A percentile compares a stretch with the other conserved stretches of the same genome.
Evolutionary conservation across 352 stramenopile genomes (phyloP).

Genomic region (Phytophthora syringae): DNA sequence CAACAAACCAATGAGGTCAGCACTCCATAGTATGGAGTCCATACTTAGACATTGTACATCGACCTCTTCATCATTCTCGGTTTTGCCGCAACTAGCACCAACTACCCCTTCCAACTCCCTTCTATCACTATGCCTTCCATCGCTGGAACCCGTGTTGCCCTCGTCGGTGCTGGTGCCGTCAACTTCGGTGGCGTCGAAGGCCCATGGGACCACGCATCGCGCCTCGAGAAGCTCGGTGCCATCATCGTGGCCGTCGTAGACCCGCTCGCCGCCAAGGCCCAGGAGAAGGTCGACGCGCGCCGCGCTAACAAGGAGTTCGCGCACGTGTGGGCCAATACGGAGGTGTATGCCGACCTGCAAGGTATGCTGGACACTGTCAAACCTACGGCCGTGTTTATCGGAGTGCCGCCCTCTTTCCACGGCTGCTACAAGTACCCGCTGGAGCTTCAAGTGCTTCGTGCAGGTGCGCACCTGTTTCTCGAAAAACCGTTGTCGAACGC

Average conservation of each 20-base stretch:
- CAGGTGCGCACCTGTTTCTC: constrained; percentile 41
- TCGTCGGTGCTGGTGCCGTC: constrained; percentile 43
- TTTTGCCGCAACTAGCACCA: constrained; percentile 14
- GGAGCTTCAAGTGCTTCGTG: constrained; percentile 38
- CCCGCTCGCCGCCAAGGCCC: constrained; percentile 35
- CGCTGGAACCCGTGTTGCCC: constrained; percentile 36
- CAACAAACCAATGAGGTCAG: no score
- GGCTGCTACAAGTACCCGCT: constrained; percentile 47
- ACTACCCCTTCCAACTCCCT: not conserved
- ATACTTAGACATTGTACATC: no score
- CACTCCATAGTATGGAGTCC: no score
- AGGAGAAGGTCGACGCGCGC: constrained; percentile 30
- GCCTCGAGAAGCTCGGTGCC: constrained; percentile 43
- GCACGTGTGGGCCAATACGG: constrained; percentile 35
- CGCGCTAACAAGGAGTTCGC: constrained; percentile 26
- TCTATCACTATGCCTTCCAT: constrained; percentile 25
- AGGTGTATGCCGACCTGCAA: constrained; percentile 37
- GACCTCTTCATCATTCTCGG: constrained; percentile 20
- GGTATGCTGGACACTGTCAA: constrained; percentile 37
- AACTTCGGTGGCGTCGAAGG: constrained; percentile 48
- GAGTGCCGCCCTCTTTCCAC: constrained; percentile 44
- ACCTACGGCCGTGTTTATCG: constrained; percentile 45
- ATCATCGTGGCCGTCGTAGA: constrained; percentile 40
- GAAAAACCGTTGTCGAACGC: constrained; percentile 48
- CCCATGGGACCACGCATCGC: constrained; percentile 45